Base-by-base conservation (phyloP, 116 monocot genomes). In the Cymodocea nodosa region DNA sequence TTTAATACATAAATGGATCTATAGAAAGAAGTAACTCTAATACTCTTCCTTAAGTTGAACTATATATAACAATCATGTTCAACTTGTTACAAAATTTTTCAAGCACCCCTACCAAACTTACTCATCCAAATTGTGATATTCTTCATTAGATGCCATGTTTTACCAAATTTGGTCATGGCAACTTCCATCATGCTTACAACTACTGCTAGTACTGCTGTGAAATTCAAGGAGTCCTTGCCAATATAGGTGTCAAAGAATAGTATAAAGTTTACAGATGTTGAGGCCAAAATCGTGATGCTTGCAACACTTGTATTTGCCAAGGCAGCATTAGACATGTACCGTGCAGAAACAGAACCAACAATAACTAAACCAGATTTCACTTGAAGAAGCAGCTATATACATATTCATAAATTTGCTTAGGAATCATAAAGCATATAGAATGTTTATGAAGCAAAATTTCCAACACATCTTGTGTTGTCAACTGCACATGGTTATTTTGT, bases 291-390 rank as follows among this genome's bases (percentile, higher is more conserved):
- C 20, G 90, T 94, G 17, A 90, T 94, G 79, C 90, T 94, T 65
- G 94, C 90, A 73, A 90, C 90, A 74, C 94, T 89, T 61, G 94
- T 94, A 22, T 81, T 77, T 73, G 89, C 89, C 71, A 94, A 84
- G 55, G 90, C 94, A 64, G 90, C 89, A 80, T 94, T 94, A 60
- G 94, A 94, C 59, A 94, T 77, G 65, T 94, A 94, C 89, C 89
- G 87, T 9, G 9, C 48, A 18, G 0, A 13, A 15, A 63, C 16
- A 9, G 13, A 49, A 10, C 63, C 12, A 63, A 1, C 14, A 17
- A n/a, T 20, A 63, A 9, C 39, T 37, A 49, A 2, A 18, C 11
- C 44, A 63, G 39, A 39, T 9, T 2, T 4, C 39, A 4, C 9
- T 9, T 39, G 9, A 39, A 39, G 39, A 39, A 39, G 7, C 9